Conservation (phyloP, 345 rosid genomes). For the Euphorbia tirucalli region DNA sequence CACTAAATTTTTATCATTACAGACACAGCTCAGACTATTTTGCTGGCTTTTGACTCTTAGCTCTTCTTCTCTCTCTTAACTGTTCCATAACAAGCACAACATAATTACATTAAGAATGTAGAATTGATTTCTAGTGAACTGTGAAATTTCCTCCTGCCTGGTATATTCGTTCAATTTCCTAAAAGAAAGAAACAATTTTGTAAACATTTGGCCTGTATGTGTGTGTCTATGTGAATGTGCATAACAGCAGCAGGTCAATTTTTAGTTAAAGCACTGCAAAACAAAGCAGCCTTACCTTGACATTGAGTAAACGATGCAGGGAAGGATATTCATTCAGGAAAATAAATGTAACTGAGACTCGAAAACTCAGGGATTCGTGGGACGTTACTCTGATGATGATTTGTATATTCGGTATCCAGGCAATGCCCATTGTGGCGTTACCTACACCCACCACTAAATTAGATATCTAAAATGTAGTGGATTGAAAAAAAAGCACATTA, state of each 20-base stretch:
- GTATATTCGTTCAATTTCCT: slow-evolving; percentile 4
- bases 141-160: slow-evolving; percentile 9
- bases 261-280: neutral
- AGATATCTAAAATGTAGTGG: neutral
- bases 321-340: neutral
- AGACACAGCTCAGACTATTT: slow-evolving; percentile 10
- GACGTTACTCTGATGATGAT: slow-evolving; percentile 36
- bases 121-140: neutral
- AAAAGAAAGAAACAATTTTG: neutral
- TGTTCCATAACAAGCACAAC: neutral
- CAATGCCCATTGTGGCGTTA: slow-evolving; percentile 74
- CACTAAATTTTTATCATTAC: slow-evolving; percentile 3
- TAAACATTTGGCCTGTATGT: neutral
- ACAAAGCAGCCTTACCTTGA: slow-evolving; percentile 18
- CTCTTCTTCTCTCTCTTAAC: neutral
- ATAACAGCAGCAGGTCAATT: neutral
- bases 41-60: neutral
- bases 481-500: no score
- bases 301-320: neutral
- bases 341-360: neutral
- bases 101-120: neutral
- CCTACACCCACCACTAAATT: slow-evolving; percentile 40
- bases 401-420: slow-evolving; percentile 76
- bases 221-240: neutral
- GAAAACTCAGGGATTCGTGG: slow-evolving; percentile 41